Base-by-base conservation (phyloP, 2,329 filamentous ascomycete species). In the Lizonia empirigonia region DNA sequence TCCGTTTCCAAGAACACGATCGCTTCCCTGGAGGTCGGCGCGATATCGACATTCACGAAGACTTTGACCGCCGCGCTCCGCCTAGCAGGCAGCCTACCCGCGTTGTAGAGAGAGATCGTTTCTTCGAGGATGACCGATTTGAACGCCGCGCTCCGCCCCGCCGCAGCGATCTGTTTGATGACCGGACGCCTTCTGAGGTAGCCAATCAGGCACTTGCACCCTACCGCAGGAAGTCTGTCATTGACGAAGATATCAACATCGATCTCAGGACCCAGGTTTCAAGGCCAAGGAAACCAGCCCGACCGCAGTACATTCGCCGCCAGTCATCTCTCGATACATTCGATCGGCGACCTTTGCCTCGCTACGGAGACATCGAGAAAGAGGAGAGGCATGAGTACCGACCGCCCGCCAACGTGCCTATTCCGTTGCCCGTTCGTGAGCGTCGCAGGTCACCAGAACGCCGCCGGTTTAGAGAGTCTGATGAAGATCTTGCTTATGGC, bases 321-420 rank as follows among this genome's bases (percentile, higher is more conserved):
- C 91, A 96, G 71, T 96, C 91, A 12, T 96, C 91, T 44, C 80
- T 96, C 30, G 92, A 96, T 71, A 96, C 89, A 0, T 96, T 91
- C 68, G 92, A 97, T 73, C 86, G 91, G 39, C 85, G 85, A 22
- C 87, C 89, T 1, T 63, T 80, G 46, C 78, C 80, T 24, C 79
- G 82, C 35, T 80, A 81, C 54, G 79, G 78, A 45, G 80, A 87
- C 29, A 73, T 80, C 16, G 83, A 85, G 42, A 75, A 80, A 18
- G 24, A 65, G 30, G 85, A 88, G 53, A 75, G 80, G 26, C 45
- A 69, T 35, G 85, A 88, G 55, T 85, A 86, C 60, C 79, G 81
- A n/a, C 79, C 83, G n/a, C 84, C 85, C 53, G 79, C 81, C 33
- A 85, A 87, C n/a, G 85, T 89, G 23, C 85, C 87, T 8, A 82